Base-by-base conservation (phyloP, 371 early-diverging fungal species). In the Mortierella sp. region DNA sequence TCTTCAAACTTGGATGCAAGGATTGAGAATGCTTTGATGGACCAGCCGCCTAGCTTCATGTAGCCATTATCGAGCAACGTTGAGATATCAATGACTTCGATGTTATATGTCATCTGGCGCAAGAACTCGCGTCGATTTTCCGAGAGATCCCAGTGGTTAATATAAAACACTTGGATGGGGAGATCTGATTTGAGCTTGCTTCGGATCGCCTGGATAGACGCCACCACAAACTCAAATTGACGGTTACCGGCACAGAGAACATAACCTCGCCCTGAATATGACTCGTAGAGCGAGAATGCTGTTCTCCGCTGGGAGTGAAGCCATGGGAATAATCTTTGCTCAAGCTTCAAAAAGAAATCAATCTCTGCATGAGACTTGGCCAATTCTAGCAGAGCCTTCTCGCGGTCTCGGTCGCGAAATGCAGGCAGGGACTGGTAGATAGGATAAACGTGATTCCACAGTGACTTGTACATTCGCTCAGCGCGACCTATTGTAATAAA, bases 121-220 rank as follows among this genome's bases (percentile, higher is more conserved):
- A n/a, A n/a, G 43, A 88, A 84, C 68, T 84, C 86, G 1, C 64
- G 73, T 10, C 87, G 76, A 7, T 86, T 74, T 6, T 72, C 83
- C 0, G 82, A 65, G 37, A 93, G 81, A 58, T 94, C 95, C 1
- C 67, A 32, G 1, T 86, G 75, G 9, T 91, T 88, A 8, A 83
- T 87, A 69, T 92, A 91, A 61, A 89, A 92, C 9, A 94, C 85
- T 76, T 95, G 92, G 49, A 95, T 88, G 0, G 95, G 95, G 7
- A 95, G 75, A n/a, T 73, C 76, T 5, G 86, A 88, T 53, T 86
- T 77, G 29, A 89, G 79, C 1, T 91, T 77, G 6, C 85, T 65
- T 0, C 94, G 86, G 35, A 94, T 76, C 0, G 84, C 76, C 22
- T 79, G 70, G 40, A 93, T 77, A 2, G 91, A 81, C n/a, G 88